Conservation (phyloP, 2,329 filamentous ascomycete genomes). For the Coniochaeta sp. region DNA sequence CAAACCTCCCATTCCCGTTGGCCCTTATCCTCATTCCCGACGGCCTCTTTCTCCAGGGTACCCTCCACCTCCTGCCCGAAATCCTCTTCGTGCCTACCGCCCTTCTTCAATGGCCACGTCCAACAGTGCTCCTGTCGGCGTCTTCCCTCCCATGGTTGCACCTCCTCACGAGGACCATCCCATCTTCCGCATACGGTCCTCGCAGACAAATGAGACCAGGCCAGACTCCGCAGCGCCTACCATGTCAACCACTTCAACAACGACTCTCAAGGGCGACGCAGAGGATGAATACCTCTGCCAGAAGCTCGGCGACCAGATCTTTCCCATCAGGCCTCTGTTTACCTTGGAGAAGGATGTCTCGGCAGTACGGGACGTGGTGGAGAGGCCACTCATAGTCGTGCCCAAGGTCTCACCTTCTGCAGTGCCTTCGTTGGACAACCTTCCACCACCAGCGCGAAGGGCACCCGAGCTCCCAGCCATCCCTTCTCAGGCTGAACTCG, state of each 20-base stretch:
- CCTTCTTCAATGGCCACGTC: conserved; percentile 16
- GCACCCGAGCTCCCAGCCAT: conserved; percentile 1
- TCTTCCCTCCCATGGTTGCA: conserved; percentile 26
- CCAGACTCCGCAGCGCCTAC: conserved; percentile 49
- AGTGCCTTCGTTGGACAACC: conserved; percentile 23
- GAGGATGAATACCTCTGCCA: conserved; percentile 14
- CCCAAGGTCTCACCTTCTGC: conserved; percentile 16
- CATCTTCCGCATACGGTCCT: conserved; percentile 31
- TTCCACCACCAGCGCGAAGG: conserved; percentile 6
- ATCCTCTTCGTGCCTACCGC: conserved; percentile 26
- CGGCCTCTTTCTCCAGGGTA: no score
- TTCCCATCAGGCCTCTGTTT: not conserved
- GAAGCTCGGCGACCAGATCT: conserved; percentile 9
- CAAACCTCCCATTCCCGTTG: conserved; percentile 48
- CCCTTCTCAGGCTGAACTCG: not conserved
- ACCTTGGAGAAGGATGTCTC: no score
- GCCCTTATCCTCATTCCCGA: conserved; percentile 49
- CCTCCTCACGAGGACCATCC: conserved; percentile 47
- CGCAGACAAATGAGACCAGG: conserved; percentile 33
- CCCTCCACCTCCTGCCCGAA: no score
- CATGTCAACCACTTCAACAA: conserved; percentile 33
- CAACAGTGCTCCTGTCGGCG: conserved; percentile 19
- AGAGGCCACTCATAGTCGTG: not conserved
- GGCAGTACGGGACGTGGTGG: conserved; percentile 8
- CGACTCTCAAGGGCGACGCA: conserved; percentile 29